These are phyloP conservation scores for Pyrus hybrid DNA, from an alignment of 331 rosid genomes.

Conservation along the genomic window DNA sequence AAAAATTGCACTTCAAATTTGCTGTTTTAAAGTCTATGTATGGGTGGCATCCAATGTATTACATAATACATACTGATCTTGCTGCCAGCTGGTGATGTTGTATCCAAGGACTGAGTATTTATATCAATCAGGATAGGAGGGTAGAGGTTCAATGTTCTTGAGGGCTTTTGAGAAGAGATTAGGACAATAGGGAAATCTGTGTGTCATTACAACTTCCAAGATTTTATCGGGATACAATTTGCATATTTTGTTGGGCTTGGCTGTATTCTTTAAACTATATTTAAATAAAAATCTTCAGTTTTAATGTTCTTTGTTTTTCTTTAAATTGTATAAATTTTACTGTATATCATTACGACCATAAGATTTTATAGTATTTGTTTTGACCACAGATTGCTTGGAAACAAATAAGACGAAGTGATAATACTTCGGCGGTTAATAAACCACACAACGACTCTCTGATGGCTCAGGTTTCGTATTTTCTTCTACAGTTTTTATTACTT, in stretches of 20 bases:
- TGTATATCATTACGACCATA: background rate
- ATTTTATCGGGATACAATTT: background rate
- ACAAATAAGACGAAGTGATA: conserved; percentile 45
- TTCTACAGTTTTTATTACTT: background rate
- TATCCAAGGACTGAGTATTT: background rate
- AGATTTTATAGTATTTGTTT: background rate
- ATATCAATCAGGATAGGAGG: background rate
- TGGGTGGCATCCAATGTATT: background rate
- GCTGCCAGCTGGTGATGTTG: background rate
- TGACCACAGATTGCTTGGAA: conserved; percentile 47
- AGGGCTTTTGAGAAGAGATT: background rate
- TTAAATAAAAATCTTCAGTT: no score
- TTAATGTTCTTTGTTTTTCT: background rate
- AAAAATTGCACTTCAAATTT: background rate
- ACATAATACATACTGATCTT: background rate
- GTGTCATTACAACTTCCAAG: no score
- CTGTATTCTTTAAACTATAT: background rate
- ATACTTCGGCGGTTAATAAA: conserved; percentile 45
- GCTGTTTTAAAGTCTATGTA: background rate
- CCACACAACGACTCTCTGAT: conserved; percentile 60
- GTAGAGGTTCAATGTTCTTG: background rate
- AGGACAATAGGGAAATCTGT: background rate
- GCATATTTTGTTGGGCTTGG: background rate
- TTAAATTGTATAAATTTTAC: background rate
- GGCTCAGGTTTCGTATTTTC: conserved; percentile 61